Evolutionary conservation across 371 early-diverging fungal species (phyloP), one percentile per base, ranked within the genome.

Genomic region (Lichtheimia corymbifera): DNA sequence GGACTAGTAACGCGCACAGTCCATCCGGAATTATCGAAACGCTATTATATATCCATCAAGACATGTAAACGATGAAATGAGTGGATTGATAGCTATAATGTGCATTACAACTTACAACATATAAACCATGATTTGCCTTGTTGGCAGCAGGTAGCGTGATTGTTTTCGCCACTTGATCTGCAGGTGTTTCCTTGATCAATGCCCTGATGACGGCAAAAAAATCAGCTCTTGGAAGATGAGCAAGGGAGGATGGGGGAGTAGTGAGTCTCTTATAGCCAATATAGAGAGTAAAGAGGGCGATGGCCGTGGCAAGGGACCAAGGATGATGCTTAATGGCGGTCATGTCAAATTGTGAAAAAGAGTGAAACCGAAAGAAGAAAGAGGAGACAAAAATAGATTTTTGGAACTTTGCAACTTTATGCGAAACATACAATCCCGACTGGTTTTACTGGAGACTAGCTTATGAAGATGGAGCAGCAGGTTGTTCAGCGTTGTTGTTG

Each of bases 1-100:
- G 73, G 73, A 30, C 57, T 55, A 0, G 65, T 41, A 25, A 73
- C 44, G 40, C 59, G 47, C n/a, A 73, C 57, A 6, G 47, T 50
- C 73, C 73, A 73, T 2, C 67, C 69, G 25, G 57, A 27, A 50
- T 24, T 18, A 53, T 54, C 50, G 20, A 49, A 53, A 41, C 59
- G 41, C 57, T 35, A 35, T 2, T 35, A 35, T 28, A 22, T 22
- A 22, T 22, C 22, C 28, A 28, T 28, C 28, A 28, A 28, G 28
- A 4, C 6, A 4, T 28, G 28, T 4, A 28, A 4, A 28, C 0
- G 28, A 28, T 28, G 28, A 35, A 11, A 35, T 9, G 2, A 1
- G 11, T 35, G 11, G 2, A 6, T 35, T 11, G 5, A 35, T 11
- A 35, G 2, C 2, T 22, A 22, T 22, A 22, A 22, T 35, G 35